Evolutionary conservation across 768 basidiomycete species (phyloP), one percentile per base, ranked within the genome.

Genomic region (Boletus vinaceobasis): DNA sequence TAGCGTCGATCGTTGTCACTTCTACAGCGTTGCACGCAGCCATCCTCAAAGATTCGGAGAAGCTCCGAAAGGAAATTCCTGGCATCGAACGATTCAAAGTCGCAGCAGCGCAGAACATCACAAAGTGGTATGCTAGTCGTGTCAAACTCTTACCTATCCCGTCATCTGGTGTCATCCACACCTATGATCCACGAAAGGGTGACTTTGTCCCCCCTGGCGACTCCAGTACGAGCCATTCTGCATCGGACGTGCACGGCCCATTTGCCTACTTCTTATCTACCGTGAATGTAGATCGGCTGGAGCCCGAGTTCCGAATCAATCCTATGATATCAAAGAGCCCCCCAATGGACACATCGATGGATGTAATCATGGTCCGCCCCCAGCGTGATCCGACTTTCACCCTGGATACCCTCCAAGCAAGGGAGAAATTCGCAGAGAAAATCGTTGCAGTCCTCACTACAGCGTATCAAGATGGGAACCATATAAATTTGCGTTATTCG

Each of bases 221-320:
- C 14, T 71, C 70, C 10, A 55, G 66, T 49, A 58, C 70, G 39
- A 66, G 69, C 17, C 62, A 70, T 38, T 68, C 75, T 2, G 63
- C 73, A n/a, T 65, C 82, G 13, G 74, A 78, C 36, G 57, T 93
- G 10, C 62, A 76, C 3, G 95, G 93, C 2, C 93, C 93, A 5
- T 97, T 95, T 64, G 76, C 79, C 27, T 98, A 98, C 72, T 90
- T 97, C 67, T 71, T 94, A 26, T 82, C 88, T 9, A 87, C 89
- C 0, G 77, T 88, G 50, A 90, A 93, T 57, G 89, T 89, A 40
- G 90, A 93, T 71, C 80, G 96, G 13, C 75, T 98, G 59, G 96
- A 98, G 70, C 83, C 89, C 5, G 67, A 75, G 13, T 96, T 98
- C 68, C 77, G 83, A 55, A 89, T 97, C 55, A 76, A 83, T 15